Evolutionary conservation across 345 rosid species (phyloP).

Genomic region (Corchorus capsularis): DNA sequence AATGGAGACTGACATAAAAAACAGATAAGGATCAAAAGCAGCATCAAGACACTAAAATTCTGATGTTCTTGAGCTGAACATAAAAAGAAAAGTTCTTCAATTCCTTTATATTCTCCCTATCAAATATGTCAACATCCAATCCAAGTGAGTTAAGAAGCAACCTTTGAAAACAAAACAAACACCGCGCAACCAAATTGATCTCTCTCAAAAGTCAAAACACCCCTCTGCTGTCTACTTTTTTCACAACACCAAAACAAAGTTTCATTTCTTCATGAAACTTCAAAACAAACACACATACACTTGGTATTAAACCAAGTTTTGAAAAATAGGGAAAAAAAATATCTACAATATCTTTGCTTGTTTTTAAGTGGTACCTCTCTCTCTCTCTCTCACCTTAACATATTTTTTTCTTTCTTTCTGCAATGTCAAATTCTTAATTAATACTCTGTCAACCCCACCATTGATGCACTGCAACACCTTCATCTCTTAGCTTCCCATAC

Average conservation of each 20-base stretch:
- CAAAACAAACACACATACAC: not conserved
- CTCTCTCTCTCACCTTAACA: slow-evolving; percentile 4
- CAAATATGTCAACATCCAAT: not conserved
- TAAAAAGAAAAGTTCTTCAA: slow-evolving; percentile 8
- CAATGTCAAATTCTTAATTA: not conserved
- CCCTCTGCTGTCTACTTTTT: slow-evolving; percentile 1
- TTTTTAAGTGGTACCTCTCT: not conserved
- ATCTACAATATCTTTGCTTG: not conserved
- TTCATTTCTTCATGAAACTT: not conserved
- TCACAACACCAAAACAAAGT: not conserved
- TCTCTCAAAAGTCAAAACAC: not conserved
- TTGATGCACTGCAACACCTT: slow-evolving; percentile 81
- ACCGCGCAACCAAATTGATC: not conserved
- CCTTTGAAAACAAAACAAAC: not conserved
- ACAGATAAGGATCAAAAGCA: too few species aligned
- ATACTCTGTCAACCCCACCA: slow-evolving; percentile 65
- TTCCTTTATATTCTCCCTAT: not conserved
- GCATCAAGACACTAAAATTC: not conserved
- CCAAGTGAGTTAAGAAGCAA: slow-evolving; percentile 14
- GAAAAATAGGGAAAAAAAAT: not conserved
- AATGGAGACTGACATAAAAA: not conserved
- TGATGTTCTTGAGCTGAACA: slow-evolving; percentile 12
- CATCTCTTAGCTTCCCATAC: slow-evolving; percentile 76
- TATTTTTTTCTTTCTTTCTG: slow-evolving; percentile 20
- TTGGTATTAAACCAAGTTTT: not conserved